phyloP scores from a whole-genome alignment of 805 yeast species.

The Monosporozyma unispora region DNA sequence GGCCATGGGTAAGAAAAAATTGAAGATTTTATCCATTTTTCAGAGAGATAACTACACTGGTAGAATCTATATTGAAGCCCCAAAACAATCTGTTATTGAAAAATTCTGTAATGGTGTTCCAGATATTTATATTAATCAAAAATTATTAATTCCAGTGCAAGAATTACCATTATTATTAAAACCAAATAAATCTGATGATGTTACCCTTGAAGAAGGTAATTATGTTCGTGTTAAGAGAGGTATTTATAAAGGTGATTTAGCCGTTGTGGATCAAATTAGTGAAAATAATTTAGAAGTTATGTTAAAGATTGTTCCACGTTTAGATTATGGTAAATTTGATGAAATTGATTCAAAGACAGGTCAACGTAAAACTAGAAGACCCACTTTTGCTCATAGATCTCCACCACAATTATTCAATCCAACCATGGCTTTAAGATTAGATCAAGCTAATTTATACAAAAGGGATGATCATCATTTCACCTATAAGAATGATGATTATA shows the following conservation, averaged over 20 bases:
- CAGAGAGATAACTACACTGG: slow-evolving; percentile 92
- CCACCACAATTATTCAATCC: slow-evolving; percentile 81
- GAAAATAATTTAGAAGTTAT: slow-evolving; percentile 96
- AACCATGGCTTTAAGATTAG: slow-evolving; percentile 80
- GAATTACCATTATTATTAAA: slow-evolving; percentile 90
- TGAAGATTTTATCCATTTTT: slow-evolving; percentile 80
- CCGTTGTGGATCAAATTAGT: slow-evolving; percentile 83
- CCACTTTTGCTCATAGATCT: slow-evolving; percentile 62
- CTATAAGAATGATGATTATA: slow-evolving; percentile 82
- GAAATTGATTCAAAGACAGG: slow-evolving; percentile 43
- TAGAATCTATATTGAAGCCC: slow-evolving; percentile 88
- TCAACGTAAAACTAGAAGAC: slow-evolving; percentile 42
- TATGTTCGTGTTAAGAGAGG: slow-evolving; percentile 89
- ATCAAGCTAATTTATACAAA: slow-evolving; percentile 60
- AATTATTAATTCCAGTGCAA: slow-evolving; percentile 85
- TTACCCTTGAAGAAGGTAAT: slow-evolving; percentile 82
- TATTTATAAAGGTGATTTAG: slow-evolving; percentile 85
- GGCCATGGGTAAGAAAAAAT: slow-evolving; percentile 54
- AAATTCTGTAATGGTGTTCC: slow-evolving; percentile 84
- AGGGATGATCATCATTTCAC: slow-evolving; percentile 57
- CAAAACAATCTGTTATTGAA: slow-evolving; percentile 84
- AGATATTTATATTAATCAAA: slow-evolving; percentile 65
- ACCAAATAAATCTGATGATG: slow-evolving; percentile 80
- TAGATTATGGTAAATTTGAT: slow-evolving; percentile 73
- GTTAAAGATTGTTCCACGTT: slow-evolving; percentile 82